Evolutionary conservation across 2,329 filamentous ascomycete genomes (phyloP).

Genomic region (Lecanicillium sp.): DNA sequence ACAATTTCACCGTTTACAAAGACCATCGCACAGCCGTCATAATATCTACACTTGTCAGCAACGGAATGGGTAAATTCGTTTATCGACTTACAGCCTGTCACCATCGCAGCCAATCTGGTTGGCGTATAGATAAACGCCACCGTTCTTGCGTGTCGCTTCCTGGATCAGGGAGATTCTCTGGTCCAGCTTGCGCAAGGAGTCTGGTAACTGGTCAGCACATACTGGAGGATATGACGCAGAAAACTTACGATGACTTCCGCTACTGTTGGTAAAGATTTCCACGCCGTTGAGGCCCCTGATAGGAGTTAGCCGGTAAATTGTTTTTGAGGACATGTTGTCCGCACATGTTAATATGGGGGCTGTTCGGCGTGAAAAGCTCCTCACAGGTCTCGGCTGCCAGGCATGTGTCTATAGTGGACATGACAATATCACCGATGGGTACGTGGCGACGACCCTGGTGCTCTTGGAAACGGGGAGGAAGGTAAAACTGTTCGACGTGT

Average conservation of each 20-base stretch:
- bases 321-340: constrained; percentile 10
- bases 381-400: constrained; percentile 37
- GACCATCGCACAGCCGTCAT: constrained; percentile 59
- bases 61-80: neutral
- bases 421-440: constrained; percentile 35
- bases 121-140: constrained; percentile 48
- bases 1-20: constrained; percentile 58
- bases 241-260: constrained; percentile 64
- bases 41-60: constrained; percentile 28
- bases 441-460: constrained; percentile 29
- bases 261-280: constrained; percentile 67
- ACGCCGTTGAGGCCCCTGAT: constrained; percentile 55
- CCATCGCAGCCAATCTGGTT: constrained; percentile 30
- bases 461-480: constrained; percentile 26
- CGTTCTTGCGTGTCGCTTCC: constrained; percentile 57
- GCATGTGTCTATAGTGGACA: constrained; percentile 34
- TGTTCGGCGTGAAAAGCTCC: constrained; percentile 27
- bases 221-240: too few relatives aligned
- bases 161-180: constrained; percentile 58
- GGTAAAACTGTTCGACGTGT: constrained; percentile 32
- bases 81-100: constrained; percentile 42
- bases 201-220: too few relatives aligned
- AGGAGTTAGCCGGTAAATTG: too few relatives aligned
- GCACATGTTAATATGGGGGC: constrained; percentile 47
- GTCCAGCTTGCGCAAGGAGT: constrained; percentile 53